Percentiles rank a stretch among this genome's conserved stretches.
phyloP scores from a whole-genome alignment of 164 flowering plant species.

The Vitis amurensis region DNA sequence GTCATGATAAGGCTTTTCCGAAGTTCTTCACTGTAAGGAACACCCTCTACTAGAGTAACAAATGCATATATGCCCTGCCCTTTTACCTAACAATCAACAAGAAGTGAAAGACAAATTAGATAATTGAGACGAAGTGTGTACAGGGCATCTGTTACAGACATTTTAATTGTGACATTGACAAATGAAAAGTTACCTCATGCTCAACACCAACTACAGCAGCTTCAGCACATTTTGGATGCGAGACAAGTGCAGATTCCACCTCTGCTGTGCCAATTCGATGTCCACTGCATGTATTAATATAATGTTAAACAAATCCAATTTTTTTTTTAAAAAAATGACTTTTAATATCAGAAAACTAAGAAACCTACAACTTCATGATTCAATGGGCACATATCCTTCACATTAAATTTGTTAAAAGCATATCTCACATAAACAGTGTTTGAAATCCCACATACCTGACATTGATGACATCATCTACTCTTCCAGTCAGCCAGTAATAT shows the following conservation, averaged over 20 bases:
- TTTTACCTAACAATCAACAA: conserved; percentile 63
- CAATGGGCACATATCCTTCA: neutral
- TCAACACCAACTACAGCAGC: conserved; percentile 99
- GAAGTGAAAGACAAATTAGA: conserved; percentile 2
- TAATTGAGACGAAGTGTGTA: neutral
- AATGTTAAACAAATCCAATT: neutral
- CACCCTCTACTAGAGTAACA: conserved; percentile 90
- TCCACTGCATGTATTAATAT: conserved; percentile 55
- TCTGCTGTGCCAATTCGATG: conserved; percentile 99
- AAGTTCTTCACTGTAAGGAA: conserved; percentile 89
- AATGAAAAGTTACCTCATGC: conserved; percentile 66
- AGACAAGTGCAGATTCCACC: conserved; percentile 97
- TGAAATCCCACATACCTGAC: conserved; percentile 61
- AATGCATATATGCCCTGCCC: conserved; percentile 98
- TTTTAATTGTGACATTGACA: neutral
- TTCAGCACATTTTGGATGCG: conserved; percentile 96
- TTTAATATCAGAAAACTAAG: neutral
- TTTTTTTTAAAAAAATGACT: neutral
- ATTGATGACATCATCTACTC: conserved; percentile 98
- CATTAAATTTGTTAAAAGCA: neutral
- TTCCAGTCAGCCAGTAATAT: conserved; percentile 97
- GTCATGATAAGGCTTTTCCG: conserved; percentile 68
- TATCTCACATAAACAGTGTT: too few relatives aligned
- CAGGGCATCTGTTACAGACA: neutral
- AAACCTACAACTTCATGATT: neutral